Conservation (phyloP, 1,139 yeast species). For the Taiozyma sp. region DNA sequence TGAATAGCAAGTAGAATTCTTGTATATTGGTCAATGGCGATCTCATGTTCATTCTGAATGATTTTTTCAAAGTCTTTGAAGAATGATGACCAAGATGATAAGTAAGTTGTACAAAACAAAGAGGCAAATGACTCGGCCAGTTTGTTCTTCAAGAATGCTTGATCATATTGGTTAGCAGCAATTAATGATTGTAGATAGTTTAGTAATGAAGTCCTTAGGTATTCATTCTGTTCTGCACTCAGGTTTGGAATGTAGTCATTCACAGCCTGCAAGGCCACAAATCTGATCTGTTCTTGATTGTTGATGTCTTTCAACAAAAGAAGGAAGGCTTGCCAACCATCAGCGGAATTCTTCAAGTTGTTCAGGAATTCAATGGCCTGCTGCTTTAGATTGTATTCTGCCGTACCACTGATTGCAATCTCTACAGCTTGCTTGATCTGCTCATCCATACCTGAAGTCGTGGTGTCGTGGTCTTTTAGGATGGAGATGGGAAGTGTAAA, state of each 20-base stretch:
- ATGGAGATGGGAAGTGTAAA: neutral
- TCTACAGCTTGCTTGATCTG: slow-evolving; percentile 93
- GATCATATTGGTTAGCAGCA: slow-evolving; percentile 38
- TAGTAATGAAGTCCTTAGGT: slow-evolving; percentile 38
- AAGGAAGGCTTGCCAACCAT: slow-evolving; percentile 77
- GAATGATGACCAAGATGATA: slow-evolving; percentile 55
- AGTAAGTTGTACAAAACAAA: slow-evolving; percentile 63
- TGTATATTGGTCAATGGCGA: slow-evolving; percentile 71
- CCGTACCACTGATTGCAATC: slow-evolving; percentile 77
- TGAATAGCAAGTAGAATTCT: slow-evolving; percentile 74
- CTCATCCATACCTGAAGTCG: slow-evolving; percentile 48
- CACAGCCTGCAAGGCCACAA: slow-evolving; percentile 72
- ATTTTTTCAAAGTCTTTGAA: slow-evolving; percentile 56
- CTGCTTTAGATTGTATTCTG: slow-evolving; percentile 60
- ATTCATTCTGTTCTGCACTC: slow-evolving; percentile 31
- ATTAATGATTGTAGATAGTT: slow-evolving; percentile 33
- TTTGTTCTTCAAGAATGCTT: slow-evolving; percentile 69
- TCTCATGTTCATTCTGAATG: slow-evolving; percentile 31
- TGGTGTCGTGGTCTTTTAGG: neutral
- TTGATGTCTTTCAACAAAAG: slow-evolving; percentile 45
- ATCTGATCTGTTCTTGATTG: slow-evolving; percentile 52
- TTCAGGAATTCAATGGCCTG: slow-evolving; percentile 84
- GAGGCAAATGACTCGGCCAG: slow-evolving; percentile 68
- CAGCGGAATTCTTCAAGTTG: slow-evolving; percentile 65
- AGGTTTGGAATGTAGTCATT: slow-evolving; percentile 56